Evolutionary conservation across 768 basidiomycete species (phyloP).

Genomic region (Dioszegia crocea): DNA sequence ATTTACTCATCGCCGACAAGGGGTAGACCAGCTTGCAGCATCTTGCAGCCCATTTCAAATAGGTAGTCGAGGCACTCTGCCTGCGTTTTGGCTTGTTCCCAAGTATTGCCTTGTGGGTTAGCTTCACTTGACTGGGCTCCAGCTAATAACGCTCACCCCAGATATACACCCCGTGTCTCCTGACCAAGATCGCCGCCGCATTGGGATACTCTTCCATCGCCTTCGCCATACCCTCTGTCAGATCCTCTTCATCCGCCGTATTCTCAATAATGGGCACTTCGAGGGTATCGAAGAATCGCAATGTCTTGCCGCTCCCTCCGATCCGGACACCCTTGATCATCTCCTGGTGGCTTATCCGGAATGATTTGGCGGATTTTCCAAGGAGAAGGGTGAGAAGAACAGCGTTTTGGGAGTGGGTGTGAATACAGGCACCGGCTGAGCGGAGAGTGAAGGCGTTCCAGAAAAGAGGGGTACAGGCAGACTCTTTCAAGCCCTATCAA

Average conservation of each 20-base stretch:
- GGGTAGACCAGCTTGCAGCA: constrained; percentile 37
- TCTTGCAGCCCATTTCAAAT: constrained; percentile 63
- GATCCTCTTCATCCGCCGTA: constrained; percentile 82
- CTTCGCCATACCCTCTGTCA: constrained; percentile 80
- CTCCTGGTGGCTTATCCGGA: constrained; percentile 83
- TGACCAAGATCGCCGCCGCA: constrained; percentile 70
- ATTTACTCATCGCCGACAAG: constrained; percentile 27
- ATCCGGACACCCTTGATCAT: constrained; percentile 88
- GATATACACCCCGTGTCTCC: constrained; percentile 76
- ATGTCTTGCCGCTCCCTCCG: constrained; percentile 67
- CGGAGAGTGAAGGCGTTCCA: constrained; percentile 84
- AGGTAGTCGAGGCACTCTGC: constrained; percentile 88
- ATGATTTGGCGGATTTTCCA: constrained; percentile 59
- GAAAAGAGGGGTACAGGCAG: constrained; percentile 83
- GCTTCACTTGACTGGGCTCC: too few relatives aligned
- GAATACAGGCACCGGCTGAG: constrained; percentile 78
- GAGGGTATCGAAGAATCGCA: constrained; percentile 80
- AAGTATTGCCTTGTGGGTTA: constrained; percentile 54
- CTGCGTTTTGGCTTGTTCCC: constrained; percentile 87
- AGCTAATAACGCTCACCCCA: too few relatives aligned
- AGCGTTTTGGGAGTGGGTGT: constrained; percentile 79
- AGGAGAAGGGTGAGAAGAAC: constrained; percentile 76
- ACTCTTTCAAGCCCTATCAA: constrained; percentile 65
- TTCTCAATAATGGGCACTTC: constrained; percentile 85
- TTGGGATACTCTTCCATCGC: constrained; percentile 77